These are phyloP conservation scores for Ceratobasidium sp. DNA, from an alignment of 1,284 basidiomycete species.

Conservation along the genomic window DNA sequence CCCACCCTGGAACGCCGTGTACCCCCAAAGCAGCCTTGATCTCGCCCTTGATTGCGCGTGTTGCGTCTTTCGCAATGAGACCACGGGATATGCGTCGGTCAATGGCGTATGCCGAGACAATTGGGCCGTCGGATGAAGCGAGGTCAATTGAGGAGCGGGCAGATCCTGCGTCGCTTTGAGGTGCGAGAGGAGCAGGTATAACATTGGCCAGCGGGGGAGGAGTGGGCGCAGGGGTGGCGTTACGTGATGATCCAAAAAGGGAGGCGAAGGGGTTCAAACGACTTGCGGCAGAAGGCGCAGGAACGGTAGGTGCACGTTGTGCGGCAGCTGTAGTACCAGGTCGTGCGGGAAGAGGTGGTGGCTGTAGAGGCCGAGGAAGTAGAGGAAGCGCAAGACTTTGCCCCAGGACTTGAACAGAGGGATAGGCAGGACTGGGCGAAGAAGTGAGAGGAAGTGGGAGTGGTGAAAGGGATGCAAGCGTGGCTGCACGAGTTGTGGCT, in stretches of 20 bases:
- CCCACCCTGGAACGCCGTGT: constrained; percentile 65
- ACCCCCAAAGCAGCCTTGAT: constrained; percentile 62
- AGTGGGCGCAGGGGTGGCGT: constrained; percentile 52
- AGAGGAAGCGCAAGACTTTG: constrained; percentile 69
- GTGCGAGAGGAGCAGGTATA: constrained; percentile 47
- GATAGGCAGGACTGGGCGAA: constrained; percentile 58
- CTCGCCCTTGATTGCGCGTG: constrained; percentile 67
- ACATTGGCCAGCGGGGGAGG: constrained; percentile 49
- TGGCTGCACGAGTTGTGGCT: constrained; percentile 62
- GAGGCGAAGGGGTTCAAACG: constrained; percentile 73
- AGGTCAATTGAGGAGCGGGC: constrained; percentile 45
- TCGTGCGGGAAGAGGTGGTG: constrained; percentile 66
- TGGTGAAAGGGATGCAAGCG: constrained; percentile 63
- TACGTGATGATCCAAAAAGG: constrained; percentile 64
- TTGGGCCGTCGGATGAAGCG: constrained; percentile 45
- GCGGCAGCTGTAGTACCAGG: constrained; percentile 50
- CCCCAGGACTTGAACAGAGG: constrained; percentile 62
- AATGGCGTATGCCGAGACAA: constrained; percentile 69
- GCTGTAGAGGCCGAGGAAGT: constrained; percentile 62
- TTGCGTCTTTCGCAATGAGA: constrained; percentile 69
- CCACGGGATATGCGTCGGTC: constrained; percentile 62
- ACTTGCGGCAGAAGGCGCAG: constrained; percentile 45
- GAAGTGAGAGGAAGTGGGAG: constrained; percentile 56
- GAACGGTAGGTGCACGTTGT: constrained; percentile 46
- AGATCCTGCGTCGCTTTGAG: constrained; percentile 48